Conservation (phyloP, 495 filamentous ascomycete species). For the Acidomyces sp. region DNA sequence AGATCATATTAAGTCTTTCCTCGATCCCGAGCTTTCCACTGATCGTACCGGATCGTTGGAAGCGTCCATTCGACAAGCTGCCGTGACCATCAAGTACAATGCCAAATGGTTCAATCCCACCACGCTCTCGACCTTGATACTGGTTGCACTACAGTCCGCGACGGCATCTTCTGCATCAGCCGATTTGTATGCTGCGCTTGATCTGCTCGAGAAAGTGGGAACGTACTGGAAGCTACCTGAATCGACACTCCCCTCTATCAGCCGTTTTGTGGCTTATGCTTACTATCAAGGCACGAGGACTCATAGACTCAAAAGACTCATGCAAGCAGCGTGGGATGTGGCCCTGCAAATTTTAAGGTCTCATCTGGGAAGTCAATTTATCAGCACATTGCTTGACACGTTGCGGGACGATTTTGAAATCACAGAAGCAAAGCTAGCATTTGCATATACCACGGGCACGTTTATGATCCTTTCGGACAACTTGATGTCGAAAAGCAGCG, state of each 20-base stretch:
- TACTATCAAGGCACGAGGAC: constrained; percentile 51
- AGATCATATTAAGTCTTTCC: constrained; percentile 4
- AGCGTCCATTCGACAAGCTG: constrained; percentile 49
- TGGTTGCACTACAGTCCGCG: constrained; percentile 57
- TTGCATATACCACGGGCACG: constrained; percentile 17
- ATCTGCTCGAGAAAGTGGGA: constrained; percentile 65
- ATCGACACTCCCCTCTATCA: not conserved
- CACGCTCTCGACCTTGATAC: constrained; percentile 54
- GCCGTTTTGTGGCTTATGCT: constrained; percentile 4
- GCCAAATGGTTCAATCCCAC: constrained; percentile 57
- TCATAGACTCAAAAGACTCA: constrained; percentile 54
- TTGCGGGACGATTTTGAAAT: constrained; percentile 6
- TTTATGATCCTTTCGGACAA: constrained; percentile 21
- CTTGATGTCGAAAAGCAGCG: constrained; percentile 11
- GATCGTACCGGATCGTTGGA: not conserved
- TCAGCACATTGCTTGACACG: constrained; percentile 19
- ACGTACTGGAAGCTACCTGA: constrained; percentile 43
- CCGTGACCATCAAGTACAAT: constrained; percentile 75
- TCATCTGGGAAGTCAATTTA: constrained; percentile 47
- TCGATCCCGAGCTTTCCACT: not conserved
- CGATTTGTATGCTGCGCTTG: constrained; percentile 64
- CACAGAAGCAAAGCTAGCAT: not conserved
- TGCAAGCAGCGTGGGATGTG: constrained; percentile 60
- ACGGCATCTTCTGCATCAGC: constrained; percentile 55
- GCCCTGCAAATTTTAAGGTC: constrained; percentile 68